Base-by-base conservation (phyloP, 345 rosid genomes). In the Aethionema arabicum region DNA sequence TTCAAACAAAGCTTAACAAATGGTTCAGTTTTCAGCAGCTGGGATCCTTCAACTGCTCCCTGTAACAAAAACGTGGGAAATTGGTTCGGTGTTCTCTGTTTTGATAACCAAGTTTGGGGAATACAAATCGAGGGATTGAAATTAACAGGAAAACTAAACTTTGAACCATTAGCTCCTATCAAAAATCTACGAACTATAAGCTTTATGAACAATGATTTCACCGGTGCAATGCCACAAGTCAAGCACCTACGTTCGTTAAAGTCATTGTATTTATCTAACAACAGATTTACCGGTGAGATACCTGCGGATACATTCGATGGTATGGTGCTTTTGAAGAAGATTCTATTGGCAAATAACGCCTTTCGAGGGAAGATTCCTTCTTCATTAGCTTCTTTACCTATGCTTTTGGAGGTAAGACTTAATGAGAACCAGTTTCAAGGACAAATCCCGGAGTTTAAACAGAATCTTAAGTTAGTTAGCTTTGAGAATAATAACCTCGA, bases 31-130 rank as follows among this genome's bases (percentile, higher is more conserved):
- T 66, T 82, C 37, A 45, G 11, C 13, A 65, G 65, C 56, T 88
- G 96, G 96, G 59, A 77, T 39, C 31, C 70, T 31, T 47, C 76
- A 0, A 61, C 45, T 4, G 3, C 40, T 0, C 90, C 93, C 0
- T 88, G 96, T 43, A 41, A 54, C 0, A 48, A 66, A 55, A 65
- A 69, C 56, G 31, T 31, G 0, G 32, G 82, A 0, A 77, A 82
- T 57, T 88, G 96, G 96, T 38, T 52, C 1, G 93, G 96, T 2
- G 77, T 88, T 27, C 75, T 86, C 41, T 88, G 96, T 45, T 8
- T 47, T 35, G 59, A 63, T 9, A 76, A 77, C 0, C 15, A 27
- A 7, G 65, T 86, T 21, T 76, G 85, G 82, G 96, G 96, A 5
- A 12, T 88, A 63, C 83, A 79, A 3, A 82, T 88, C 7, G 96